These are phyloP conservation scores for Circinella minor DNA, from an alignment of 371 early-diverging fungal genomes.

Conservation along the genomic window DNA sequence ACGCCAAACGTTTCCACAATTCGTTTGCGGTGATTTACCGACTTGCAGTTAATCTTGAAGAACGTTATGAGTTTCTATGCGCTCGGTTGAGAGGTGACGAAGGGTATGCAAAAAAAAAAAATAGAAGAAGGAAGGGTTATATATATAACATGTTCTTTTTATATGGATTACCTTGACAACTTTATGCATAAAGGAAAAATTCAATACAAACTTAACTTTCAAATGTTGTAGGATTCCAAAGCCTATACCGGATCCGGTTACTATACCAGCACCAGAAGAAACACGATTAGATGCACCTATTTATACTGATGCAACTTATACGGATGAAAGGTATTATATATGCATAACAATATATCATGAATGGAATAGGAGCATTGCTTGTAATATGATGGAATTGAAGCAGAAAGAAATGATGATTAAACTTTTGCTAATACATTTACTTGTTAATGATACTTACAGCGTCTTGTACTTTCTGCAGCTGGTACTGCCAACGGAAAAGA, in stretches of 20 bases:
- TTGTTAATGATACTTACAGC: conserved; percentile 1
- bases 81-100: conserved; percentile 20
- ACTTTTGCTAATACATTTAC: not conserved
- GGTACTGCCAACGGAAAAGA: conserved; percentile 27
- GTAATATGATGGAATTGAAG: not conserved
- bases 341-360: too few relatives aligned
- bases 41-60: conserved; percentile 29
- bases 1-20: conserved; percentile 43
- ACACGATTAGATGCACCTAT: conserved; percentile 11
- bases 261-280: conserved; percentile 17
- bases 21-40: conserved; percentile 37
- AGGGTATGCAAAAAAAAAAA: conserved; percentile 10
- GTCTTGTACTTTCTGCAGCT: conserved; percentile 39
- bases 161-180: not conserved
- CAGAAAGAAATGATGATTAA: not conserved
- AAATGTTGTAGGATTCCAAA: conserved; percentile 15
- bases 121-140: too few relatives aligned
- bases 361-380: not conserved
- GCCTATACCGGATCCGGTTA: conserved; percentile 15
- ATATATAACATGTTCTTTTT: too few relatives aligned
- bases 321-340: conserved; percentile 5
- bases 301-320: conserved; percentile 5
- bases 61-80: conserved; percentile 17
- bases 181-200: not conserved
- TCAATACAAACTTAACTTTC: not conserved